These are phyloP conservation scores for Ilyonectria sp. DNA, from an alignment of 2,329 filamentous ascomycete genomes.

Conservation along the genomic window DNA sequence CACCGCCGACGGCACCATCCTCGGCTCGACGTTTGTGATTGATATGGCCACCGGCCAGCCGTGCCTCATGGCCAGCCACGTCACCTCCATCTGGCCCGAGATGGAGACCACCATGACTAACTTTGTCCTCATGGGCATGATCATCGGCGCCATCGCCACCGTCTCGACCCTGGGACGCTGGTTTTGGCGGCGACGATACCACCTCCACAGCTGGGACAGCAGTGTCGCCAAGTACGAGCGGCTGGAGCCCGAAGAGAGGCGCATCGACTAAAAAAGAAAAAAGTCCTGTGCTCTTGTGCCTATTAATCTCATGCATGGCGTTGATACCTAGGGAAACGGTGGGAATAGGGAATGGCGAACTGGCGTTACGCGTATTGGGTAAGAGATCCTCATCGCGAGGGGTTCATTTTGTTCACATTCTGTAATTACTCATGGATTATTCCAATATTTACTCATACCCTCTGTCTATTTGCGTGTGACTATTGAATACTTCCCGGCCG, in stretches of 20 bases:
- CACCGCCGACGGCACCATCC: slow-evolving; percentile 40
- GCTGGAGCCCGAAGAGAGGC: slow-evolving; percentile 33
- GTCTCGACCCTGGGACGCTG: slow-evolving; percentile 26
- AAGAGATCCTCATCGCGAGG: neutral
- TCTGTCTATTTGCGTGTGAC: neutral
- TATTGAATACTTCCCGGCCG: neutral
- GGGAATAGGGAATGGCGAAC: slow-evolving; percentile 6
- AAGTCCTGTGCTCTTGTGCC: neutral
- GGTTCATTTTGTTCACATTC: neutral
- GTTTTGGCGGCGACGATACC: slow-evolving; percentile 28
- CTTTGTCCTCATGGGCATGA: slow-evolving; percentile 24
- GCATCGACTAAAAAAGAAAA: slow-evolving; percentile 32
- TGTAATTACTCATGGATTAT: neutral
- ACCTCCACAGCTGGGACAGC: slow-evolving; percentile 24
- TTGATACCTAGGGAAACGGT: slow-evolving; percentile 30
- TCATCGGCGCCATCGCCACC: slow-evolving; percentile 1
- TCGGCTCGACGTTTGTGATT: slow-evolving; percentile 47
- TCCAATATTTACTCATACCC: neutral
- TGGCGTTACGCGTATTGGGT: slow-evolving; percentile 12
- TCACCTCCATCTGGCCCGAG: slow-evolving; percentile 37
- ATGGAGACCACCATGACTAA: slow-evolving; percentile 14
- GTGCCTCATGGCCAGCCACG: slow-evolving; percentile 41
- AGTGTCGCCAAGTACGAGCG: slow-evolving; percentile 31
- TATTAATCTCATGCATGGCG: slow-evolving; percentile 17
- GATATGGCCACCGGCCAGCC: slow-evolving; percentile 47